Evolutionary conservation across 1,284 basidiomycete species (phyloP), one percentile per base, ranked within the genome.

Genomic region (Fomitopsis pinicola): DNA sequence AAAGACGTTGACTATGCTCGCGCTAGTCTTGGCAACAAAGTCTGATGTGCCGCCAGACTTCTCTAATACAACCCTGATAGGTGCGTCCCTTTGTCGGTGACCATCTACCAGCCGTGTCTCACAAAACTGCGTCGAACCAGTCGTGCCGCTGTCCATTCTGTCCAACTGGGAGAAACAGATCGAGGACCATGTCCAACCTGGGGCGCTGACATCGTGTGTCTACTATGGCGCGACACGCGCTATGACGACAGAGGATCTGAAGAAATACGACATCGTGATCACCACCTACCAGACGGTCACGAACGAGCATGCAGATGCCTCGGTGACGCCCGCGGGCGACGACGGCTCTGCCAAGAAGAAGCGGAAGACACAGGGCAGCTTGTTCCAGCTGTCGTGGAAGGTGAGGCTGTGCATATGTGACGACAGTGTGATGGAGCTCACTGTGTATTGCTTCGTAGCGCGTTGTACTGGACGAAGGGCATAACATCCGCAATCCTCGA

Each of bases 121-220:
- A 53, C 42, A 15, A 57, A 64, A 36, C 58, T 58, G 59, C 57
- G 26, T 62, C 94, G 92, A 88, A 86, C 22, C 62, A 95, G 94
- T 97, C 42, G 89, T 86, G 19, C 95, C 95, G 1, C 82, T 96
- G 19, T 95, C 92, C 1, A 86, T 97, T 1, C 74, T 96, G 6
- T 93, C 91, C 14, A 97, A 97, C 69, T 97, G 94, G 94, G 88
- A 92, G 69, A 89, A 92, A 67, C 95, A 97, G 72, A 87, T 96
- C 40, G 72, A 81, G 33, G 93, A 95, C 59, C 93, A 95, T 66
- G 85, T 91, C 59, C 76, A 75, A 10, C 77, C 77, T 26, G 86
- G 83, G 5, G 72, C 80, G 1, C 70, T 95, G 30, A 80, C 79
- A 0, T 77, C 72, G 53, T 88, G 84, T 68, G 79, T 87, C 8